Percentiles rank a stretch among this genome's conserved stretches.
phyloP scores from a whole-genome alignment of 106 monocot species.

The Narthecium ossifragum region DNA sequence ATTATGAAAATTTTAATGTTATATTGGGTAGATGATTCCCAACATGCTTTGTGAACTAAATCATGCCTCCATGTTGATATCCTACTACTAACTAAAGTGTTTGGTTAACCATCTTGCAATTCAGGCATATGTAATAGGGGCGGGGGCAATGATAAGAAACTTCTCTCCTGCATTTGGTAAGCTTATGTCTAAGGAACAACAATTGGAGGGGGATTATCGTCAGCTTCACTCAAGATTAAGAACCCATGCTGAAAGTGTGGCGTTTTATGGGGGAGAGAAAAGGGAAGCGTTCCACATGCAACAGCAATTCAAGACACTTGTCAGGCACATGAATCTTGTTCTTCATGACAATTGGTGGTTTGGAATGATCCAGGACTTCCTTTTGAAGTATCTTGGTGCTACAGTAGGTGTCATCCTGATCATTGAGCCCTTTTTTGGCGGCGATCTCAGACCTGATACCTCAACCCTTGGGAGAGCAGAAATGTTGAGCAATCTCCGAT shows the following conservation, averaged over 20 bases:
- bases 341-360: constrained; percentile 97
- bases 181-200: constrained; percentile 94
- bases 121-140: constrained; percentile 93
- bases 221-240: constrained; percentile 95
- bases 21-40: neutral
- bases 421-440: constrained; percentile 97
- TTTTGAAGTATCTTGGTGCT: constrained; percentile 96
- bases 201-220: constrained; percentile 95
- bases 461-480: constrained; percentile 95
- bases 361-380: constrained; percentile 99
- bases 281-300: constrained; percentile 80
- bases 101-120: neutral
- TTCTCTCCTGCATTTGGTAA: constrained; percentile 99
- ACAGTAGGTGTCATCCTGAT: constrained; percentile 91
- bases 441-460: constrained; percentile 81
- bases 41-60: neutral
- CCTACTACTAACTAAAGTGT: neutral
- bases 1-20: neutral
- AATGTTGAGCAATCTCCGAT: constrained; percentile 99
- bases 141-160: constrained; percentile 79
- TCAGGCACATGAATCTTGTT: constrained; percentile 75
- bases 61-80: neutral
- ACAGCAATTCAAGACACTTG: constrained; percentile 61
- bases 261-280: constrained; percentile 95
- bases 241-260: constrained; percentile 93